Base-by-base conservation (phyloP, 2,329 filamentous ascomycete species). In the Beauveria asiatica region DNA sequence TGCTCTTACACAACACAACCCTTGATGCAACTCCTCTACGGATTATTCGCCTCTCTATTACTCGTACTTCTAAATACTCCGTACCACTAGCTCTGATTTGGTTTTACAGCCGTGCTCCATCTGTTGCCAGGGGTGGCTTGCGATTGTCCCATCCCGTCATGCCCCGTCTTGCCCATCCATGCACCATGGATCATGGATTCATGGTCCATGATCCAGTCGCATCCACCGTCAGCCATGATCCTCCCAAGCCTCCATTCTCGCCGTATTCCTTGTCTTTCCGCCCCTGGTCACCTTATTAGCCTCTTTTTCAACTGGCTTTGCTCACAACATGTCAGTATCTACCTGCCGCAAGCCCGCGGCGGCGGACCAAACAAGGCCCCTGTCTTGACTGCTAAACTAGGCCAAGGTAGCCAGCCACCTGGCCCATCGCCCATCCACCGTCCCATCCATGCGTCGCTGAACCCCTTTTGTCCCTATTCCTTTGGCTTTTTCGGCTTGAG, bases 391-490 rank as follows among this genome's bases (percentile, higher is more conserved):
- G 17, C 13, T n/a, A 10, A 42, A 42, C 33, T 37, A 37, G 41
- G 41, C 11, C 33, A 37, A 17, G 41, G 41, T 42, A 10, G 41
- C 39, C 41, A 42, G 17, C n/a, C n/a, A 19, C n/a, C 41, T 42
- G 41, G 41, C 41, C 48, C 27, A 30, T 30, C 33, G 27, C 51
- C 42, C 54, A 49, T 46, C 54, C 55, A 42, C 33, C 53, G 10
- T 37, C 42, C 42, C 57, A 27, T 49, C 57, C 57, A 52, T 54
- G 39, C 42, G 49, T 23, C 50, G 58, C 50, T 54, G 58, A 55
- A 60, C 50, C 58, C 52, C 50, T 55, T 60, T 55, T 60, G 44
- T 44, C 58, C 27, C 30, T 50, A 30, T 50, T 33, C 45, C 49
- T 44, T 25, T 60, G 53, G 41, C 33, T n/a, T 27, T 19, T 11